Evolutionary conservation across 2,329 filamentous ascomycete species (phyloP).

Genomic region (Trichoderma sp.): DNA sequence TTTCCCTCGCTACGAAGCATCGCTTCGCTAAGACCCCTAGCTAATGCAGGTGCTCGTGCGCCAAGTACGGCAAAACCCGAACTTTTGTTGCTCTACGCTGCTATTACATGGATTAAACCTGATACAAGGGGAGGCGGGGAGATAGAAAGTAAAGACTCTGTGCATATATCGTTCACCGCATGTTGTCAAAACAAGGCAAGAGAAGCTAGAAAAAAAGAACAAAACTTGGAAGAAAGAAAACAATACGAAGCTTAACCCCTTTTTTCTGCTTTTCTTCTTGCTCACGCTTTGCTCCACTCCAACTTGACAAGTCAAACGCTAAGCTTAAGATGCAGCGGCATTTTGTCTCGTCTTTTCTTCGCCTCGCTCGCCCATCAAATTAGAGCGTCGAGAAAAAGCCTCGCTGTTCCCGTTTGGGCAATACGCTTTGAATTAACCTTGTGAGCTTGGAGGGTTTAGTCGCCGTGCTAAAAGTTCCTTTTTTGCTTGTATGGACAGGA

Average conservation of each 20-base stretch:
- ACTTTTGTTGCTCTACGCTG: not conserved
- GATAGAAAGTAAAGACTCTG: not conserved
- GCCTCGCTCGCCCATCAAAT: conserved; percentile 16
- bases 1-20: not conserved
- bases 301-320: not conserved
- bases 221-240: not conserved
- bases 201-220: not conserved
- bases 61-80: not conserved
- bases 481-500: not conserved
- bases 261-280: not conserved
- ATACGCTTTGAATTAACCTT: conserved; percentile 1
- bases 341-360: not conserved
- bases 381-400: conserved; percentile 20
- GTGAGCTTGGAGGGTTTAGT: not conserved
- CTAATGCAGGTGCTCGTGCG: not conserved
- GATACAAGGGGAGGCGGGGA: not conserved
- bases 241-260: not conserved
- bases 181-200: not conserved
- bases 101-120: not conserved
- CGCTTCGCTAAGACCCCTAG: not conserved
- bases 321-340: conserved; percentile 4
- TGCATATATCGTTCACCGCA: not conserved
- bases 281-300: not conserved
- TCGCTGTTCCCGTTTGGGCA: conserved; percentile 21
- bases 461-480: not conserved